Base-by-base conservation (phyloP, 1,284 basidiomycete species). In the Boletus sp. region DNA sequence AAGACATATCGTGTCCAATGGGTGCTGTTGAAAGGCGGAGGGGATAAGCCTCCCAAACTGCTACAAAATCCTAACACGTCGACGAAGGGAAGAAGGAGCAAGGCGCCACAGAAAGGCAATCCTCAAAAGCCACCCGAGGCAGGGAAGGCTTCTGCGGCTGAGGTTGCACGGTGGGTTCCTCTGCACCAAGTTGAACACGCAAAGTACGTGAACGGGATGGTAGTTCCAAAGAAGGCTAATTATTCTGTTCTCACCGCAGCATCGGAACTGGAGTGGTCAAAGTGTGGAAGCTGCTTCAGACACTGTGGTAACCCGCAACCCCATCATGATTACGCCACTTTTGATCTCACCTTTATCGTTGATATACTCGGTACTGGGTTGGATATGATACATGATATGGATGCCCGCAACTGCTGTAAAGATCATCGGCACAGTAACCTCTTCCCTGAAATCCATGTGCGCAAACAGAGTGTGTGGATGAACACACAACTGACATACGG, bases 1-100 rank as follows among this genome's bases (percentile, higher is more conserved):
- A 91, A 95, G 72, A 92, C 88, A 8, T 96, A 95, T 69, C 82
- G 88, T 56, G 77, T 87, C 30, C 78, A 84, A 52, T 86, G 84
- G 83, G 77, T 85, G 34, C 52, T 84, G 23, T 57, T 88, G 35
- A 72, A 77, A 55, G 82, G 84, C 20, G 80, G 72, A 8, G 57
- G 58, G 13, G 43, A 54, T 8, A 57, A 58, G 8, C 72, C 71
- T 39, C 79, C 79, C 23, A 47, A 52, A 22, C 46, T 69, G 42
- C 45, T 45, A 33, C 38, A 19, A 10, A 41, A 35, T 14, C 17
- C 50, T 1, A 10, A 19, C 16, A 30, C 29, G 37, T 33, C 36
- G 36, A 38, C 41, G 52, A 38, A 39, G 39, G 17, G 45, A 40
- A 46, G 45, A 40, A 46, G 35, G 43, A 16, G 30, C 36, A 46